phyloP scores from a whole-genome alignment of 208 protist species.

The Wallacemonas sp. region DNA sequence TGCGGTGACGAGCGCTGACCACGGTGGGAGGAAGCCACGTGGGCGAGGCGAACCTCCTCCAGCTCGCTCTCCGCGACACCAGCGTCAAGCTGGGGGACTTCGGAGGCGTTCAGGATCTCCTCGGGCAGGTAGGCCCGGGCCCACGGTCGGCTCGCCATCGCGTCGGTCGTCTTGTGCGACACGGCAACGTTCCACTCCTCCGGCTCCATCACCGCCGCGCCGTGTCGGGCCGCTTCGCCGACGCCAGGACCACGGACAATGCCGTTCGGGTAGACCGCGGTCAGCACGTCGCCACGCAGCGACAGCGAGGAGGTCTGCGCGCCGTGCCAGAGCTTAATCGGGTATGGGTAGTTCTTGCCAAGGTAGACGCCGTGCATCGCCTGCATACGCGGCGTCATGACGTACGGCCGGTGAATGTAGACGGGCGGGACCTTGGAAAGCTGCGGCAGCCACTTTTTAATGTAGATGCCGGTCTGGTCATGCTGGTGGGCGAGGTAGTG shows the following conservation, averaged over 20 bases:
- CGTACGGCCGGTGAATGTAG: slow-evolving; percentile 89
- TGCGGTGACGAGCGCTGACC: not conserved
- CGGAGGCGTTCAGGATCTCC: slow-evolving; percentile 20
- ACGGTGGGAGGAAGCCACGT: not conserved
- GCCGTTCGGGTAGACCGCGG: slow-evolving; percentile 55
- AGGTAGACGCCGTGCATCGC: slow-evolving; percentile 82
- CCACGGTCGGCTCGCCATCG: slow-evolving; percentile 32
- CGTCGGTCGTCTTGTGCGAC: slow-evolving; percentile 11
- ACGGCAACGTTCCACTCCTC: slow-evolving; percentile 54
- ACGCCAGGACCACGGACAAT: slow-evolving; percentile 53
- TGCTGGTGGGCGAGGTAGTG: slow-evolving; percentile 86
- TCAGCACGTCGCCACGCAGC: slow-evolving; percentile 47
- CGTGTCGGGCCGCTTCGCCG: slow-evolving; percentile 74
- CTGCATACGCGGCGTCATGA: slow-evolving; percentile 87
- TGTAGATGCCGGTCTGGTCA: slow-evolving; percentile 90
- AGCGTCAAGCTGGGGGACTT: not conserved
- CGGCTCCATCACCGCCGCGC: slow-evolving; percentile 53
- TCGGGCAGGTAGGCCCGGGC: slow-evolving; percentile 36
- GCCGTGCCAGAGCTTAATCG: slow-evolving; percentile 89
- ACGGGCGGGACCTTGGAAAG: slow-evolving; percentile 84
- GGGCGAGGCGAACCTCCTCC: not conserved
- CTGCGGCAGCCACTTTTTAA: slow-evolving; percentile 89
- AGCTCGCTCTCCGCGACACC: not conserved
- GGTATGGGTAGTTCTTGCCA: slow-evolving; percentile 86
- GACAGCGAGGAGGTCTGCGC: slow-evolving; percentile 47